Conservation (phyloP, 768 basidiomycete genomes). For the Tylopilus balloui region DNA sequence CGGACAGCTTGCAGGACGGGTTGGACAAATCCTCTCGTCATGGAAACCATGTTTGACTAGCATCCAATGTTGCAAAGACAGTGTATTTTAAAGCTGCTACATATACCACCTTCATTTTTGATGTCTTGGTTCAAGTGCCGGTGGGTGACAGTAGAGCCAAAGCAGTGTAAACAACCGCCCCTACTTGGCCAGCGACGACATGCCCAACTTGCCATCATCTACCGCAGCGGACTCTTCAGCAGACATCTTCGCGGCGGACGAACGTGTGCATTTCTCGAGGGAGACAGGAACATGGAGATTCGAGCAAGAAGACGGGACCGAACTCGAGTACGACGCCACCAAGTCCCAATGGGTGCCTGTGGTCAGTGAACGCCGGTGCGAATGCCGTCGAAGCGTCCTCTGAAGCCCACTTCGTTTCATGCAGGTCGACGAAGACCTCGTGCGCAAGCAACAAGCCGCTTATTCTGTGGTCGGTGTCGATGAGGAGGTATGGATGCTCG, state of each 20-base stretch:
- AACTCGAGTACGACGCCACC: constrained; percentile 79
- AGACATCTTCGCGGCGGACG: constrained; percentile 71
- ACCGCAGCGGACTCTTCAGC: constrained; percentile 49
- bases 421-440: constrained; percentile 82
- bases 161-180: constrained; percentile 36
- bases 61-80: too few relatives aligned
- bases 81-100: too few relatives aligned
- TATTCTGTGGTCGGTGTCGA: constrained; percentile 93
- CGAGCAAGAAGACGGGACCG: constrained; percentile 86
- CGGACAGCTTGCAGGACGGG: too few relatives aligned
- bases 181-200: constrained; percentile 8
- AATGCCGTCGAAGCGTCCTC: background rate
- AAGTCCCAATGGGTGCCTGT: constrained; percentile 81
- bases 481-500: constrained; percentile 64
- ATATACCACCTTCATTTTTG: too few relatives aligned
- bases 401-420: constrained; percentile 3
- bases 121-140: too few relatives aligned
- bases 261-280: constrained; percentile 76
- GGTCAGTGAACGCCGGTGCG: constrained; percentile 44
- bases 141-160: constrained; percentile 26
- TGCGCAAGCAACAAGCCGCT: constrained; percentile 90
- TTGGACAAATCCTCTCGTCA: too few relatives aligned
- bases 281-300: constrained; percentile 76
- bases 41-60: too few relatives aligned
- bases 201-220: constrained; percentile 40